These are phyloP conservation scores for Lichtheimia corymbifera DNA, from an alignment of 371 early-diverging fungal species.

Conservation along the genomic window DNA sequence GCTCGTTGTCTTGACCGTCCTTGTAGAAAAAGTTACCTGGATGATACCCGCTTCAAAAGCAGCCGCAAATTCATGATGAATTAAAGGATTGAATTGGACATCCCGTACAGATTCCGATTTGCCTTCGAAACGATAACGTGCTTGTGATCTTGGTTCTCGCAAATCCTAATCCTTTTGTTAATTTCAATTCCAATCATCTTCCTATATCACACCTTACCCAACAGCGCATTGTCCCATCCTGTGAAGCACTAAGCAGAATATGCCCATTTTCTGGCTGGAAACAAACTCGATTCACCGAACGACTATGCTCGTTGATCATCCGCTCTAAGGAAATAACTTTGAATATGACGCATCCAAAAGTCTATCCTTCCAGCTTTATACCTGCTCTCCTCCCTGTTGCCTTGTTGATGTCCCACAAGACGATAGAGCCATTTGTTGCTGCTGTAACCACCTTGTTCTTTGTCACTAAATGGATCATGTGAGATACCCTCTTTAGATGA, in stretches of 20 bases:
- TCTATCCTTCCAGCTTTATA: constrained; percentile 12
- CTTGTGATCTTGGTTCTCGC: constrained; percentile 52
- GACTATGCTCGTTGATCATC: constrained; percentile 74
- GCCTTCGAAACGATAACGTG: constrained; percentile 68
- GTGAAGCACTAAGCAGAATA: constrained; percentile 77
- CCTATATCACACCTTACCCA: constrained; percentile 61
- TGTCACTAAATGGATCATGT: constrained; percentile 29
- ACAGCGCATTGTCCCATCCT: constrained; percentile 79
- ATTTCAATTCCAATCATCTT: background rate
- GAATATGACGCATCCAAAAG: background rate
- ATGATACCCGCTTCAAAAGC: constrained; percentile 89
- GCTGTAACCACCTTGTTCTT: constrained; percentile 74
- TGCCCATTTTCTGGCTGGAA: constrained; percentile 74
- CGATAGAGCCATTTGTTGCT: constrained; percentile 75
- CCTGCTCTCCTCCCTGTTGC: constrained; percentile 45
- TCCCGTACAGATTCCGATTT: constrained; percentile 86
- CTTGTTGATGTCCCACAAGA: constrained; percentile 71
- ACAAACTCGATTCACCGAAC: constrained; percentile 80
- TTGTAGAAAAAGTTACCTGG: constrained; percentile 47
- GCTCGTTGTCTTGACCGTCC: background rate
- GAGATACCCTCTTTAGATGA: too few relatives aligned
- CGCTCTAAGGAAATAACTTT: constrained; percentile 45
- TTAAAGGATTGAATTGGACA: constrained; percentile 77
- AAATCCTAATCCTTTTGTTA: constrained; percentile 60
- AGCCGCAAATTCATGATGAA: constrained; percentile 72